Base-by-base conservation (phyloP, 805 yeast genomes). In the Kuraishia hungarica region DNA sequence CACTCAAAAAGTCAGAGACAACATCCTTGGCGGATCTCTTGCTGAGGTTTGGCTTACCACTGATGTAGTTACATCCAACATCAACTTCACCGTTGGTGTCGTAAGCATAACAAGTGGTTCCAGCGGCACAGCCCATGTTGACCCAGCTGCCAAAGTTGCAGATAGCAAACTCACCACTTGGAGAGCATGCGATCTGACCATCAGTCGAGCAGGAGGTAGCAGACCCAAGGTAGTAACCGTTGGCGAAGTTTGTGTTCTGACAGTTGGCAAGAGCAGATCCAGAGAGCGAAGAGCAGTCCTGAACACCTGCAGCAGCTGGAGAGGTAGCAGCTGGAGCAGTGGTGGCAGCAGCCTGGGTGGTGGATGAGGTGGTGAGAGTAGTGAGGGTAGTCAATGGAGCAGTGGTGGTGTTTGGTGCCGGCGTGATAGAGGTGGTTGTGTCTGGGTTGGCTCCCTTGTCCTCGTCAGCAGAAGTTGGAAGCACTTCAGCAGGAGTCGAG, bases 141-240 rank as follows among this genome's bases (percentile, higher is more conserved):
- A 80, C 85, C 89, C 89, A 85, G 23, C 66, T 56, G 47, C 84
- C 83, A 62, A 70, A 72, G 61, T 79, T 74, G 68, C 89, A 84
- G 50, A 82, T 69, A 19, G 87, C 83, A 59, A 78, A 74, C 20
- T 70, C 56, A 39, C 86, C 87, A 59, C 71, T 69, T 5, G 74
- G 62, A 24, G 77, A 63, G 65, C 89, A 84, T 2, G 84, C 76
- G 17, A 76, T 60, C 17, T 73, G 76, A 53, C 87, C 87, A 29
- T 74, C 78, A 5, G 63, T 63, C 4, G 62, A 23, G 62, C 84
- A 80, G 2, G 72, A 60, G 20, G 64, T 61, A 3, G 73, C 63
- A n/a, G 74, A 66, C 6, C 82, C 82, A 46, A 69, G 62, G 61
- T 61, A 75, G 52, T 71, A 62, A 19, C 82, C 82, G 48, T 67